A percentile compares a stretch with the other conserved stretches of the same genome.
Conservation (phyloP, 129 eudicot species). For the Ambrosia artemisiifolia region DNA sequence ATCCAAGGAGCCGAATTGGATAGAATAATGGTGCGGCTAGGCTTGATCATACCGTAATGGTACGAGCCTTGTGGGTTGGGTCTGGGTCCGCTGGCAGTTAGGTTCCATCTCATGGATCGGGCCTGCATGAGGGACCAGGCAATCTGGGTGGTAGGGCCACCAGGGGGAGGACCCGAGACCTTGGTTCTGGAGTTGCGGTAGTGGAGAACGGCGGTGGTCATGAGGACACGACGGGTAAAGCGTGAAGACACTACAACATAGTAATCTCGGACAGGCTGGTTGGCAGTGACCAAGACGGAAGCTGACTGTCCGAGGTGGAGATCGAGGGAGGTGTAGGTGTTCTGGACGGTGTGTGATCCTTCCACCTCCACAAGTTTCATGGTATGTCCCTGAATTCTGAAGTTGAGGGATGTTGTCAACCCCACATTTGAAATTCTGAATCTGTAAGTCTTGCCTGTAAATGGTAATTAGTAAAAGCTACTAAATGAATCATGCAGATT, state of each 20-base stretch:
- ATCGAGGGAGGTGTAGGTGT: constrained; percentile 67
- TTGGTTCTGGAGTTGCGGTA: constrained; percentile 65
- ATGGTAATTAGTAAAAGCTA: neutral
- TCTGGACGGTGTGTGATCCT: constrained; percentile 92
- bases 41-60: constrained; percentile 83
- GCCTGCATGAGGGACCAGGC: constrained; percentile 77
- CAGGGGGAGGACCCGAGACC: constrained; percentile 77
- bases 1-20: constrained; percentile 85
- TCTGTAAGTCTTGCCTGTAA: constrained; percentile 81
- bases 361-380: constrained; percentile 90
- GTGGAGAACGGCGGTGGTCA: constrained; percentile 83
- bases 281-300: constrained; percentile 81
- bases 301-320: constrained; percentile 87
- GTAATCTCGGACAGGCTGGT: constrained; percentile 76
- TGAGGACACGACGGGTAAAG: constrained; percentile 65
- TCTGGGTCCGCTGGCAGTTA: constrained; percentile 94
- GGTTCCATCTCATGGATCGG: constrained; percentile 68
- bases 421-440: constrained; percentile 98
- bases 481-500: neutral
- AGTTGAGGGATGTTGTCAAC: constrained; percentile 71
- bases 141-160: constrained; percentile 81
- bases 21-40: constrained; percentile 72
- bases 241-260: constrained; percentile 86
- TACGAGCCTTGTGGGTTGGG: constrained; percentile 99
- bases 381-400: constrained; percentile 88